Evolutionary conservation across 306 rosid genomes (phyloP).

Genomic region (Corylus americana): DNA sequence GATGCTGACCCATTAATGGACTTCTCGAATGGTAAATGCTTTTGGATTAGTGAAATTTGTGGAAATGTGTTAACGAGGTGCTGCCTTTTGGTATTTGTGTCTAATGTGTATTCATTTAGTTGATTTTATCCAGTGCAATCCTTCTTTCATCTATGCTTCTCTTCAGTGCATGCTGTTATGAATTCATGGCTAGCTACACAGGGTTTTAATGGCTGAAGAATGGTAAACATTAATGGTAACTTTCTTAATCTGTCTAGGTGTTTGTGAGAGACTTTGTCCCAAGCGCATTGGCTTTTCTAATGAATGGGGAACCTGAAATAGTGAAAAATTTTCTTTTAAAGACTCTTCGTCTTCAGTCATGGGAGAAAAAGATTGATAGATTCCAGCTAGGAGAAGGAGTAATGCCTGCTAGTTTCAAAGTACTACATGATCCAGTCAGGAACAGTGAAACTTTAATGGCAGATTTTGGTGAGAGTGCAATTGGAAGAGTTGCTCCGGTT

Average conservation of each 20-base stretch:
- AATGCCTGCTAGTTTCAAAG: slow-evolving; percentile 98
- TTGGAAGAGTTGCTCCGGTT: slow-evolving; percentile 98
- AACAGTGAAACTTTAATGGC: slow-evolving; percentile 74
- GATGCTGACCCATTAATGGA: neutral
- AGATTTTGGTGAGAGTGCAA: slow-evolving; percentile 95
- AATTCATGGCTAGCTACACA: neutral
- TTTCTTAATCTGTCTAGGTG: slow-evolving; percentile 52
- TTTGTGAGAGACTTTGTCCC: slow-evolving; percentile 95
- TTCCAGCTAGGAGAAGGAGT: slow-evolving; percentile 94
- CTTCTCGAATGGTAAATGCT: neutral
- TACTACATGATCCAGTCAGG: slow-evolving; percentile 72
- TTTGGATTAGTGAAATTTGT: neutral
- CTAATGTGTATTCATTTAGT: neutral
- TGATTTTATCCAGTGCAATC: neutral
- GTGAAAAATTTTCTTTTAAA: slow-evolving; percentile 73
- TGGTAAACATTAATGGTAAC: slow-evolving; percentile 19
- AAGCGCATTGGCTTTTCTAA: slow-evolving; percentile 82
- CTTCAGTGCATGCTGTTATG: neutral
- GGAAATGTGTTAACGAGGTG: neutral
- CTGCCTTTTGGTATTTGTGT: neutral
- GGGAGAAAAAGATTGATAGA: slow-evolving; percentile 91
- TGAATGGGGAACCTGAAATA: slow-evolving; percentile 78
- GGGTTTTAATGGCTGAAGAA: slow-evolving; percentile 20
- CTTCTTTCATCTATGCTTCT: neutral
- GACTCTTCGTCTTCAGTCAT: slow-evolving; percentile 89